These are phyloP conservation scores for Aspergillus sp. DNA, from an alignment of 2,329 filamentous ascomycete species.

Conservation along the genomic window DNA sequence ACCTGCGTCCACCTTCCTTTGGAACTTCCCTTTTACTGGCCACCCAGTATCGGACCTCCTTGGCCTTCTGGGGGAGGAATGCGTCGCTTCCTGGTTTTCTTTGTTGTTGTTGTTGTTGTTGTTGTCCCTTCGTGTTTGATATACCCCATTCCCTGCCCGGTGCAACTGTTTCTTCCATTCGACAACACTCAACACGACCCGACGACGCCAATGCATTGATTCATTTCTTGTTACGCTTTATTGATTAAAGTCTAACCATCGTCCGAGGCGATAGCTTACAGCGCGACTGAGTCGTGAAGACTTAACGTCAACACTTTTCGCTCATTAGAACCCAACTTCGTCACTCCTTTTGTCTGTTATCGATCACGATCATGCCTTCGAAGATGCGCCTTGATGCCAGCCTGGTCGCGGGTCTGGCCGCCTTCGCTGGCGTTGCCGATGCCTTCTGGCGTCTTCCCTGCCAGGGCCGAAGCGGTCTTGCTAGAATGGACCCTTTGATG, in stretches of 20 bases:
- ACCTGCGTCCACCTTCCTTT: constrained; percentile 3
- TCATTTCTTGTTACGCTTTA: background rate
- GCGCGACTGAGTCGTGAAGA: constrained; percentile 9
- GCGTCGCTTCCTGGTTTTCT: constrained; percentile 7
- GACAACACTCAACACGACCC: background rate
- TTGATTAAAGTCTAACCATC: constrained; percentile 13
- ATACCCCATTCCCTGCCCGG: constrained; percentile 4
- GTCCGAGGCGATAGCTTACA: constrained; percentile 17
- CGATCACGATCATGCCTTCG: constrained; percentile 15
- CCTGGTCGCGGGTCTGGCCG: constrained; percentile 27
- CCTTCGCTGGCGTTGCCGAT: constrained; percentile 41
- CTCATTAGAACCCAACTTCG: constrained; percentile 15
- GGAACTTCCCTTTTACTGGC: constrained; percentile 1
- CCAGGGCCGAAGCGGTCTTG: constrained; percentile 66
- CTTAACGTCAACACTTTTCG: constrained; percentile 8
- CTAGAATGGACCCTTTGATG: constrained; percentile 76
- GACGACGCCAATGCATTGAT: background rate
- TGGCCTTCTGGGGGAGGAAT: background rate
- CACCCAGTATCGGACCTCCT: background rate
- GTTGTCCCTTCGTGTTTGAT: constrained; percentile 9
- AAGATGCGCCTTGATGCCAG: constrained; percentile 17
- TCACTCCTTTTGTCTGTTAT: constrained; percentile 14
- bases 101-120: constrained; percentile 18
- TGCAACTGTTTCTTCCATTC: background rate
- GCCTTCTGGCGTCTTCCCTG: constrained; percentile 94